Evolutionary conservation across 1,139 yeast species (phyloP), one percentile per base, ranked within the genome.

Genomic region (Blastobotrys raffinosifermentans): DNA sequence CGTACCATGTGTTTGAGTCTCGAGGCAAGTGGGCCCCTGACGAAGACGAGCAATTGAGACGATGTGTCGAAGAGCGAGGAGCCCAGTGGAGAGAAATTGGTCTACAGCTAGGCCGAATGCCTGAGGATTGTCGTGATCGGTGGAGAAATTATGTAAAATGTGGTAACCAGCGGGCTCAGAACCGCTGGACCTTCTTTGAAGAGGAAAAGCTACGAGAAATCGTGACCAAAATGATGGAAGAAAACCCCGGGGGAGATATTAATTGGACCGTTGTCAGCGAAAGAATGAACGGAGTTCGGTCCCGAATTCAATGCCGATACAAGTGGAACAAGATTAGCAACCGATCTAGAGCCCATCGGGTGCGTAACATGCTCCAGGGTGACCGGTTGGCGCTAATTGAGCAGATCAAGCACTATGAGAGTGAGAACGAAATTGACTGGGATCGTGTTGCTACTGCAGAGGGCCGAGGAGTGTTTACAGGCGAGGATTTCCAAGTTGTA

Each of bases 141-240:
- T 89, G 95, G 95, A 72, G 97, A 60, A 89, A 89, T 59, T 89
- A 89, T 55, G 82, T 87, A 44, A 87, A 87, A 58, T 87, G 96
- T 64, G 96, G 96, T 19, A 68, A 67, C 11, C 75, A 74, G 40
- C 69, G 96, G 46, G 74, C 77, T 11, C 72, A 73, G 35, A 80
- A 84, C 58, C 83, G 81, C 56, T 89, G 97, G 97, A 66, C 80
- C 0, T 57, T 60, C 1, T 79, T 74, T 29, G 96, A 87, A 55
- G 96, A 87, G 56, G 68, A 66, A 17, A 63, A 65, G 35, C 65
- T 89, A 44, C 70, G 72, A 38, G 61, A 64, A 9, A 77, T 84
- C 15, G 80, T 87, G 10, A 55, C 67, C 2, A 60, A 60, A 29
- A 57, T 71, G 48, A 35, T 44, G 32, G 53, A 54, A 13, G 48